Conservation (phyloP, 2,329 filamentous ascomycete species). For the Lasiodiplodia hormozganensis region DNA sequence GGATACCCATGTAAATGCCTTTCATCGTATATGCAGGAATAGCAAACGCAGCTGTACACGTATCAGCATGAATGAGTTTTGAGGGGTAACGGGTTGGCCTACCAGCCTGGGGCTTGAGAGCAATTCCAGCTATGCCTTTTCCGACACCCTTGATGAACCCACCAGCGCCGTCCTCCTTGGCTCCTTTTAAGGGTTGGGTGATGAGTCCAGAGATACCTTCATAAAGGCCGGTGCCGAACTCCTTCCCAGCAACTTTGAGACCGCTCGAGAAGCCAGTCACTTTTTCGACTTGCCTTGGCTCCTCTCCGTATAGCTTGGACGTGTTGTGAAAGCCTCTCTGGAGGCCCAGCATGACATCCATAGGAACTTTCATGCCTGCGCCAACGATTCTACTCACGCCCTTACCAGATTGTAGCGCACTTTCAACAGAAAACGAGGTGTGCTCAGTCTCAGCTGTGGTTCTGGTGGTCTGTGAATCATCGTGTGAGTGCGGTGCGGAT, state of each 20-base stretch:
- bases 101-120: conserved; percentile 81
- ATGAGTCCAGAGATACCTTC: conserved; percentile 83
- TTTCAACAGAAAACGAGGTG: conserved; percentile 56
- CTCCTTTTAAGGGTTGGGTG: conserved; percentile 76
- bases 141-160: conserved; percentile 83
- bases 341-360: conserved; percentile 83
- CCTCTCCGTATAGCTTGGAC: conserved; percentile 83
- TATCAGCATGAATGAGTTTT: background rate
- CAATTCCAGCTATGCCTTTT: conserved; percentile 80
- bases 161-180: conserved; percentile 67
- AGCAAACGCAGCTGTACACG: conserved; percentile 45
- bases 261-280: conserved; percentile 80
- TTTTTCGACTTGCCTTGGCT: conserved; percentile 77
- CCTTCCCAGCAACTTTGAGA: conserved; percentile 77
- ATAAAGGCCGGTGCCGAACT: conserved; percentile 78
- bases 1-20: conserved; percentile 79
- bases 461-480: conserved; percentile 30
- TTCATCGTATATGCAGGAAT: conserved; percentile 84
- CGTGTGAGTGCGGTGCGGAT: background rate
- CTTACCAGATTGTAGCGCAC: conserved; percentile 69
- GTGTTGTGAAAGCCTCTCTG: conserved; percentile 89
- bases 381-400: conserved; percentile 75
- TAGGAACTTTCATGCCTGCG: conserved; percentile 78
- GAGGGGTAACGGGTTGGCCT: conserved; percentile 30
- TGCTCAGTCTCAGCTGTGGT: conserved; percentile 6